phyloP scores from a whole-genome alignment of 2,329 filamentous ascomycete species.

The Fusarium goolgardi region DNA sequence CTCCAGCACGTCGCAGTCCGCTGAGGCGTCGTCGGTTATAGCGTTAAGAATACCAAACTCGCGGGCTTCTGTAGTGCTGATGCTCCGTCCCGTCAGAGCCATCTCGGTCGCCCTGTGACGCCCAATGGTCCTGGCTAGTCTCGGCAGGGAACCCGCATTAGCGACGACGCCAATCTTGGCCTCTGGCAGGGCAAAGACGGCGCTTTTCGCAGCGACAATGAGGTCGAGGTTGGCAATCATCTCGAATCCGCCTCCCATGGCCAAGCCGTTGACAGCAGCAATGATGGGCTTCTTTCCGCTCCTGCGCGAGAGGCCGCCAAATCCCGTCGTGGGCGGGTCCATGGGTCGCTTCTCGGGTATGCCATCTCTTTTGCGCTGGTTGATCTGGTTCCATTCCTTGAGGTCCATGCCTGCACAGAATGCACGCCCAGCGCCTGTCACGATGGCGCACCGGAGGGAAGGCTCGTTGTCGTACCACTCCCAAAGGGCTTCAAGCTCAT shows the following conservation, averaged over 20 bases:
- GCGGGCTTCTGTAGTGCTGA: conserved; percentile 67
- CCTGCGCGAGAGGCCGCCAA: conserved; percentile 74
- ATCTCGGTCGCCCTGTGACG: conserved; percentile 75
- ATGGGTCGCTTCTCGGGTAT: conserved; percentile 42
- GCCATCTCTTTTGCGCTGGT: conserved; percentile 37
- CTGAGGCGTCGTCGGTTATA: conserved; percentile 58
- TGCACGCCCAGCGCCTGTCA: conserved; percentile 72
- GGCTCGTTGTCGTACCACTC: conserved; percentile 73
- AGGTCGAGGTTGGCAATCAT: conserved; percentile 80
- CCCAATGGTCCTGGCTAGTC: conserved; percentile 74
- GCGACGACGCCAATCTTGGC: conserved; percentile 77
- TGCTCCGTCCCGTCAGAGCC: conserved; percentile 69
- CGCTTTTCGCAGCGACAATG: conserved; percentile 68
- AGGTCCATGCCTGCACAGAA: conserved; percentile 78
- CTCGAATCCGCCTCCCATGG: conserved; percentile 81
- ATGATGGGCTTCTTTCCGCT: conserved; percentile 79
- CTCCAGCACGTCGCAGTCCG: conserved; percentile 47
- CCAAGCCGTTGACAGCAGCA: conserved; percentile 80
- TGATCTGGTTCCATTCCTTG: conserved; percentile 54
- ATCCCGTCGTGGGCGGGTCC: conserved; percentile 58
- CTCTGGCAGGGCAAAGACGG: conserved; percentile 77
- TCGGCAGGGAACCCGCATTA: conserved; percentile 75
- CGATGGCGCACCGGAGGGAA: conserved; percentile 68
- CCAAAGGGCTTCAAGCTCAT: conserved; percentile 60
- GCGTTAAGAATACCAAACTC: conserved; percentile 76